A percentile compares a stretch with the other conserved stretches of the same genome.
Conservation (phyloP, 2,329 filamentous ascomycete genomes). For the Apiospora malaysiana region DNA sequence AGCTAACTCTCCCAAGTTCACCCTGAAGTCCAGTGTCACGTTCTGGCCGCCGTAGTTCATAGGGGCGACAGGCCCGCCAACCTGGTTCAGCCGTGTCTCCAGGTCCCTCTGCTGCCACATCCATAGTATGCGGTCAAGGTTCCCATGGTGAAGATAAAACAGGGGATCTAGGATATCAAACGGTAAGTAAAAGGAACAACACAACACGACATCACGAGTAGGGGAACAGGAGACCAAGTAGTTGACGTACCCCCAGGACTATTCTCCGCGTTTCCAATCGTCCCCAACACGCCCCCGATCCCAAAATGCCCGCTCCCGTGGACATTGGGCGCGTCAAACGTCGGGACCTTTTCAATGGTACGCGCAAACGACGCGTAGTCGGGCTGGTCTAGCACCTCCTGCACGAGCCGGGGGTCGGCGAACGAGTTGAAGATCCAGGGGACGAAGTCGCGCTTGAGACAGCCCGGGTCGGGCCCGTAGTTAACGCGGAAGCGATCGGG, state of each 20-base stretch:
- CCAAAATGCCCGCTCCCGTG: conserved; percentile 12
- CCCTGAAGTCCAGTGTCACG: conserved; percentile 20
- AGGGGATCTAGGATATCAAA: not conserved
- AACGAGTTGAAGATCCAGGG: conserved; percentile 17
- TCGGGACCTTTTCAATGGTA: not conserved
- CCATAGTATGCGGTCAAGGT: conserved; percentile 1
- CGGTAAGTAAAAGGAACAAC: not conserved
- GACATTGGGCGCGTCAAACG: not conserved
- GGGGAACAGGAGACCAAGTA: not conserved
- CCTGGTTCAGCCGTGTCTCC: not conserved
- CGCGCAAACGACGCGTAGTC: conserved; percentile 14
- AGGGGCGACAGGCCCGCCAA: conserved; percentile 20
- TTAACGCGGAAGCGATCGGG: conserved; percentile 20
- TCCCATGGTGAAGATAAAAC: conserved; percentile 1
- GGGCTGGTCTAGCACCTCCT: conserved; percentile 5
- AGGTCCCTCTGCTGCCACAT: conserved; percentile 12
- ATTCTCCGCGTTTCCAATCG: conserved; percentile 12
- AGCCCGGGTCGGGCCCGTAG: conserved; percentile 17
- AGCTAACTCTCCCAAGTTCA: conserved; percentile 18
- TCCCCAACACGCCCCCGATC: conserved; percentile 16
- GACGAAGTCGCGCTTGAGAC: conserved; percentile 19
- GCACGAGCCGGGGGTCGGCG: conserved; percentile 14
- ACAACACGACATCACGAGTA: not conserved
- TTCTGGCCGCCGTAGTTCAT: conserved; percentile 23
- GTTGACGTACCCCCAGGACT: not conserved